Percentiles rank a stretch among this genome's conserved stretches.
Evolutionary conservation across 2,329 filamentous ascomycete species (phyloP).

Genomic region (Colletotrichum australisinense): DNA sequence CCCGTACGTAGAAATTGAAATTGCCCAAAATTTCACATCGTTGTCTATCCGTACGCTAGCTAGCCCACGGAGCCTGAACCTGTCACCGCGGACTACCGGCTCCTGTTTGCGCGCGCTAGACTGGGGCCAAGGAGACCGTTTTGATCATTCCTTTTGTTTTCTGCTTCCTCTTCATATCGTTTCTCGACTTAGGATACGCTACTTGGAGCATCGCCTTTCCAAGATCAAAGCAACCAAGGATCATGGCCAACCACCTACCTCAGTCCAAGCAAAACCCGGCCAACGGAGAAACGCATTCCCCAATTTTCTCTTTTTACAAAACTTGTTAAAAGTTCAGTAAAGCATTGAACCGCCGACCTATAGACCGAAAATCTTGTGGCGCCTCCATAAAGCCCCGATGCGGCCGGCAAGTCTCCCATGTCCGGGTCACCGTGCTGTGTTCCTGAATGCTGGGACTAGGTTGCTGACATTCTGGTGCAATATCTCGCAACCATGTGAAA

Average conservation of each 20-base stretch:
- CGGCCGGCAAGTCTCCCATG: not conserved
- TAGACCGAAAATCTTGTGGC: not conserved
- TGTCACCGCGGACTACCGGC: conserved; percentile 1
- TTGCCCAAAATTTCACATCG: not conserved
- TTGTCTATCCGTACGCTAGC: not conserved
- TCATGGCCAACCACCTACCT: not conserved
- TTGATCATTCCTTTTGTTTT: not conserved
- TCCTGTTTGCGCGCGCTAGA: not conserved
- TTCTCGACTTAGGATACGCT: not conserved
- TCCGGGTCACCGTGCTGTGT: not conserved
- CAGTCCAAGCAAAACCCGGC: not conserved
- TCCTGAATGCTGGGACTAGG: not conserved
- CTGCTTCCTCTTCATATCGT: not conserved
- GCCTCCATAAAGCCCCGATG: conserved; percentile 12
- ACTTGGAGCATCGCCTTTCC: not conserved
- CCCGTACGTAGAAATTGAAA: not conserved
- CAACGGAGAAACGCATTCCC: not conserved
- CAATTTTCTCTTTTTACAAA: not conserved
- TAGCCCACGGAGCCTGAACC: not conserved
- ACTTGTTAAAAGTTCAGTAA: not conserved
- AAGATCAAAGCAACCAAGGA: not conserved
- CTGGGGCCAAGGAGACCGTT: not conserved
- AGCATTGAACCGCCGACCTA: conserved; percentile 1
- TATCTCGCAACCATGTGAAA: not conserved
- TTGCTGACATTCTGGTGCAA: not conserved